Evolutionary conservation across 129 eudicot species (phyloP).

Genomic region (Erigeron canadensis): DNA sequence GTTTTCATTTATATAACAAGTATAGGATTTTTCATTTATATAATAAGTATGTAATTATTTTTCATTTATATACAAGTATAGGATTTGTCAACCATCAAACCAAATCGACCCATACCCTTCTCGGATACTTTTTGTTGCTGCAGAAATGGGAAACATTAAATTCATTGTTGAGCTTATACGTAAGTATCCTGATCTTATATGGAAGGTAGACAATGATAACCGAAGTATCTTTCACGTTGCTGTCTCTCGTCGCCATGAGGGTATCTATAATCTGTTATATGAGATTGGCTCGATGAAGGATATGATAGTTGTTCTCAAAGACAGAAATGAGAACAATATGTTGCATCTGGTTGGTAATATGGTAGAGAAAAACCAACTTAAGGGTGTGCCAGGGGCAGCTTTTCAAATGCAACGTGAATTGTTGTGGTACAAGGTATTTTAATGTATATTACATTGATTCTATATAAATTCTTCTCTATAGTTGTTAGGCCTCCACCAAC

Average conservation of each 20-base stretch:
- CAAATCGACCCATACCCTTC: background rate
- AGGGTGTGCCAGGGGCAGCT: slow-evolving; percentile 39
- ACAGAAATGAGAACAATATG: slow-evolving; percentile 20
- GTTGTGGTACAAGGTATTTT: slow-evolving; percentile 43
- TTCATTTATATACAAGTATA: too few relatives aligned
- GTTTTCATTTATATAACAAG: too few relatives aligned
- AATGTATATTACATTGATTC: too few relatives aligned
- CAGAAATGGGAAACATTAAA: slow-evolving; percentile 24
- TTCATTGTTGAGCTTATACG: slow-evolving; percentile 32
- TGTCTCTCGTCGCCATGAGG: slow-evolving; percentile 29
- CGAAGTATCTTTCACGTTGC: slow-evolving; percentile 38
- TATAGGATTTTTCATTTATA: too few relatives aligned
- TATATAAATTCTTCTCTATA: too few relatives aligned
- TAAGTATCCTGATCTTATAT: slow-evolving; percentile 35
- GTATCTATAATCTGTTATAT: slow-evolving; percentile 31
- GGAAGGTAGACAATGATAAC: slow-evolving; percentile 17
- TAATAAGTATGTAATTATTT: too few relatives aligned
- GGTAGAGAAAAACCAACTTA: slow-evolving; percentile 14
- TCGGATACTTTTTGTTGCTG: slow-evolving; percentile 37
- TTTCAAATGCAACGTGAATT: slow-evolving; percentile 36
- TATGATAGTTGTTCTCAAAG: slow-evolving; percentile 7
- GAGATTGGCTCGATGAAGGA: slow-evolving; percentile 34
- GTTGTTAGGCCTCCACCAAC: too few relatives aligned
- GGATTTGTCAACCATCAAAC: background rate
- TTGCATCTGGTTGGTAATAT: slow-evolving; percentile 35